phyloP scores from a whole-genome alignment of 352 stramenopile genomes.

The Globisporangium barbulae region DNA sequence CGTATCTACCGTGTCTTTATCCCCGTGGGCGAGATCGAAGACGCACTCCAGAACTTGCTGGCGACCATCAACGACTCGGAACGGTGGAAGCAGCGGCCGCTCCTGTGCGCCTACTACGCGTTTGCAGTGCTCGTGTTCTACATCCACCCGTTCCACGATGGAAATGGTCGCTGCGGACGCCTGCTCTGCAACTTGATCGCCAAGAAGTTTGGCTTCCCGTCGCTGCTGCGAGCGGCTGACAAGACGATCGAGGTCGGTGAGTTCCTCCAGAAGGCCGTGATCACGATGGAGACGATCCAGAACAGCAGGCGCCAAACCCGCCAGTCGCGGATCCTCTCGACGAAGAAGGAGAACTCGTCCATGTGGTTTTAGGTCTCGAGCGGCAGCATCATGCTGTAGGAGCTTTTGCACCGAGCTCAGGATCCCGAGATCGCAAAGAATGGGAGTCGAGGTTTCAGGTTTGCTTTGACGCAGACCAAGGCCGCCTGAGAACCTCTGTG shows the following conservation, averaged over 20 bases:
- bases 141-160: constrained; percentile 85
- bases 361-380: constrained; percentile 64
- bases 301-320: constrained; percentile 51
- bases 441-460: too few relatives aligned
- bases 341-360: constrained; percentile 67
- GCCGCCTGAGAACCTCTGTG: too few relatives aligned
- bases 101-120: constrained; percentile 74
- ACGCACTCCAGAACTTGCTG: constrained; percentile 42
- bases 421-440: too few relatives aligned
- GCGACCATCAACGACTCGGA: constrained; percentile 40
- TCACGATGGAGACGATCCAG: constrained; percentile 67
- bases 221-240: constrained; percentile 57
- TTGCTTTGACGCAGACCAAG: too few relatives aligned
- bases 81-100: constrained; percentile 40
- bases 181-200: constrained; percentile 72
- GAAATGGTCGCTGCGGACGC: constrained; percentile 73
- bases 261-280: constrained; percentile 71
- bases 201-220: constrained; percentile 65
- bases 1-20: constrained; percentile 84
- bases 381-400: too few relatives aligned
- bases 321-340: constrained; percentile 43
- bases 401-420: too few relatives aligned
- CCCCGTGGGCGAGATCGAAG: constrained; percentile 53
- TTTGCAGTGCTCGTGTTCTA: constrained; percentile 81
- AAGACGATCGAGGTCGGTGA: constrained; percentile 79